These are phyloP conservation scores for Fragaria vesca DNA, from an alignment of 306 rosid species.

Conservation along the genomic window DNA sequence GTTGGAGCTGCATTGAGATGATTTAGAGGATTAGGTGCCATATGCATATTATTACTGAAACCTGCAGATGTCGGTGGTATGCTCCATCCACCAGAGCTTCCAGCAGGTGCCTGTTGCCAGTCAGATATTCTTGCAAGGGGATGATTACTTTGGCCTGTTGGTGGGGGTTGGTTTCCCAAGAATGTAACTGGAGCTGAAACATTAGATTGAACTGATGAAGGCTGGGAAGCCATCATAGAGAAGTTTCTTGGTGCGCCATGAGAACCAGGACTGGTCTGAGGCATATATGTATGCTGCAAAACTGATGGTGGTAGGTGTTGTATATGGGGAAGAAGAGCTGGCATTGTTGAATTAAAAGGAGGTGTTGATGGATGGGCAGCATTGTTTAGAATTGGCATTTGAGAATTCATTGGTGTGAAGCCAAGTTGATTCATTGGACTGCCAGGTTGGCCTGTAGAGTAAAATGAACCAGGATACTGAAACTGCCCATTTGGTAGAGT, in stretches of 20 bases:
- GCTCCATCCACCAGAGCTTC: conserved; percentile 40
- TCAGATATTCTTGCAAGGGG: conserved; percentile 40
- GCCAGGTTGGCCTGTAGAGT: conserved; percentile 45
- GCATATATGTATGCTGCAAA: conserved; percentile 46
- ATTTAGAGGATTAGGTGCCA: conserved; percentile 29
- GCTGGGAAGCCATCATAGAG: conserved; percentile 38
- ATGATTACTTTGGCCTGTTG: conserved; percentile 38
- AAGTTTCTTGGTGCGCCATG: conserved; percentile 52
- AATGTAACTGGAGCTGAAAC: conserved; percentile 43
- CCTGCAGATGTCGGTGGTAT: conserved; percentile 28
- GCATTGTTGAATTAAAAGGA: conserved; percentile 44
- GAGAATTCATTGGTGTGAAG: conserved; percentile 42
- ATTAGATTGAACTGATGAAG: conserved; percentile 41
- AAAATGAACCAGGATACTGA: conserved; percentile 60
- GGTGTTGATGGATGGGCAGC: conserved; percentile 43
- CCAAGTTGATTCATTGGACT: conserved; percentile 40
- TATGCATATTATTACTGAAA: conserved; percentile 48
- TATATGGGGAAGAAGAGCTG: conserved; percentile 43
- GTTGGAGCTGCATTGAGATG: conserved; percentile 27
- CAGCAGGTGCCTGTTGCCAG: conserved; percentile 29
- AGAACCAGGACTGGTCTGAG: conserved; percentile 44
- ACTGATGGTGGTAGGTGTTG: conserved; percentile 41
- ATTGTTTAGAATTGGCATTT: conserved; percentile 28
- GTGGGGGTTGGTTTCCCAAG: conserved; percentile 41
- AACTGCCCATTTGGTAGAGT: conserved; percentile 40